Base-by-base conservation (phyloP, 331 rosid species). In the Acacia concinna region DNA sequence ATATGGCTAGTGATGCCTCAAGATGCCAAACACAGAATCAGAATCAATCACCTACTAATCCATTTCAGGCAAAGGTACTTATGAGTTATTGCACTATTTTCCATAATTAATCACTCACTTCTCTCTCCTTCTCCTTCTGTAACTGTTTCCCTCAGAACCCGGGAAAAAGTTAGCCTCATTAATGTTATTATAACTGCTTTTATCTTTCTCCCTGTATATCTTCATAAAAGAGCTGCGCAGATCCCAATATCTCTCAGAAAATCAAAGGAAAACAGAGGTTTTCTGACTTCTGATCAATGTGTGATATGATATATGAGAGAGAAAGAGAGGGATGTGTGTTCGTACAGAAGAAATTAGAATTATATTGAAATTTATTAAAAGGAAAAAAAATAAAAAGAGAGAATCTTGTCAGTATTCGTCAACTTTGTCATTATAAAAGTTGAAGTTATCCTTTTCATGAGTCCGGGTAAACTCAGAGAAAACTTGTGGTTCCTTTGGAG, bases 371-470 rank as follows among this genome's bases (percentile, higher is more conserved):
- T 28, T 28, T 4, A 1, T 12, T 12, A 27, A 60, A 60, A 60
- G 4, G 23, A 21, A 20, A 81, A 27, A 64, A 69, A 34, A 78
- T 81, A 68, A 78, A 73, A 41, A 90, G 79, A n/a, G 84, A 88
- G 97, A 94, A 91, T 92, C 97, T 91, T 88, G 85, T 85, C 90
- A 86, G 97, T 85, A 80, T 84, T 79, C 77, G 56, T 77, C 83
- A 80, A 85, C 76, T 79, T 82, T 68, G 34, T 66, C 73, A 76
- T 82, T 85, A 64, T 75, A 41, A 18, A 25, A 80, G 44, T 54
- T 54, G 14, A 14, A 54, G 62, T 44, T 79, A 82, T 81, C 78
- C 81, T 60, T 87, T 62, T 62, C 21, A 62, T 62, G 23, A 15
- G 37, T 62, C 68, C 23, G 40, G 68, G 23, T 43, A 68, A 23